These are phyloP conservation scores for Amphibolis antarctica DNA, from an alignment of 106 monocot species.

Conservation along the genomic window DNA sequence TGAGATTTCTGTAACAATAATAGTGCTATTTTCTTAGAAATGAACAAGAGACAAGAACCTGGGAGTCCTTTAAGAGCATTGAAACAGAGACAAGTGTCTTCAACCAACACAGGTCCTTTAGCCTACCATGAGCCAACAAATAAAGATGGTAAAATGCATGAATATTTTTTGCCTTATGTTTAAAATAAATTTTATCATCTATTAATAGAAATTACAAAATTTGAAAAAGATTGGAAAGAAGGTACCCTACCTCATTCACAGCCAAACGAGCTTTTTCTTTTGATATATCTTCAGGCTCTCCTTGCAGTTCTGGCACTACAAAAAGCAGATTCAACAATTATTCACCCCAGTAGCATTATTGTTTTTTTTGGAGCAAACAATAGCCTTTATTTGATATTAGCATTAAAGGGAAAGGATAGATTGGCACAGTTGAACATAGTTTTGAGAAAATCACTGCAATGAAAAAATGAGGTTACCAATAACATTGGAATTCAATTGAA, in stretches of 20 bases:
- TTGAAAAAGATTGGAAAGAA: not conserved
- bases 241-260: constrained; percentile 42
- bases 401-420: too few relatives aligned
- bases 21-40: not conserved
- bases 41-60: constrained; percentile 28
- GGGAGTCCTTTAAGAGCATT: constrained; percentile 95
- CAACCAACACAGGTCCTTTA: constrained; percentile 92
- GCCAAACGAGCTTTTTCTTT: constrained; percentile 93
- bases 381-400: too few relatives aligned
- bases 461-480: too few relatives aligned
- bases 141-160: not conserved
- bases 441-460: too few relatives aligned
- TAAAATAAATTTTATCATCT: too few relatives aligned
- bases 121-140: constrained; percentile 25
- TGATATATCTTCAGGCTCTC: constrained; percentile 91
- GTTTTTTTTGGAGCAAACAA: too few relatives aligned
- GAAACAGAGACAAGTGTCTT: constrained; percentile 93
- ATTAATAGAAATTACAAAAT: too few relatives aligned
- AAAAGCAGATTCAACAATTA: not conserved
- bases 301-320: constrained; percentile 93
- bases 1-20: not conserved
- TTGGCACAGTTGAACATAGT: too few relatives aligned
- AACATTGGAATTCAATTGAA: too few relatives aligned
- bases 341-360: too few relatives aligned
- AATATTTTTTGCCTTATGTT: too few relatives aligned